Evolutionary conservation across 345 rosid species (phyloP).

Genomic region (Sisymbrium altissimum): DNA sequence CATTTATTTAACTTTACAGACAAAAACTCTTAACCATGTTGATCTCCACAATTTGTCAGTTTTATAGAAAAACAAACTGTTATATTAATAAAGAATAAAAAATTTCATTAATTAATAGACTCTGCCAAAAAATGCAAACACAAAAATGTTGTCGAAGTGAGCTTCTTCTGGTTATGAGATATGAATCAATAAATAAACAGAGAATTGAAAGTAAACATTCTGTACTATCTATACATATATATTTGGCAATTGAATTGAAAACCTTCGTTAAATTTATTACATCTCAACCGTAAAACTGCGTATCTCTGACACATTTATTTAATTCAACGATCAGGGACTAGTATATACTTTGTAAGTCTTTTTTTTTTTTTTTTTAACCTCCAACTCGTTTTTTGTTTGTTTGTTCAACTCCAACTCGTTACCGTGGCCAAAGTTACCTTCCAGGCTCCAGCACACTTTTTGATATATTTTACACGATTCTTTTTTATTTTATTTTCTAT

Average conservation of each 20-base stretch:
- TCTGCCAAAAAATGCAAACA: slow-evolving; percentile 5
- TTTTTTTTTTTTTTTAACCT: neutral
- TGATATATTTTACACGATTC: no score
- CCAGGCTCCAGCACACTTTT: no score
- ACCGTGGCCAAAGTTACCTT: no score
- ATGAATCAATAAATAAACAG: slow-evolving; percentile 1
- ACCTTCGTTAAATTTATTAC: slow-evolving; percentile 3
- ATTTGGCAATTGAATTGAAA: no score
- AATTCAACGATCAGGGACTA: slow-evolving; percentile 9
- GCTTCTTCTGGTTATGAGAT: slow-evolving; percentile 14
- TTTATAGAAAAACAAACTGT: neutral
- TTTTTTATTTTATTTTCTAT: no score
- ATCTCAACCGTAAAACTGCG: slow-evolving; percentile 10
- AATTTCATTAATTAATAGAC: neutral
- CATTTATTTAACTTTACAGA: neutral
- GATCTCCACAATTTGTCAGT: no score
- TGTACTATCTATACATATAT: neutral
- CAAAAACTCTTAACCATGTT: no score
- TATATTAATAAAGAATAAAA: neutral
- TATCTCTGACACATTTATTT: slow-evolving; percentile 13
- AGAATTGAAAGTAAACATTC: neutral
- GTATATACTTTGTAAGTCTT: neutral
- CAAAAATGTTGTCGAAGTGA: neutral
- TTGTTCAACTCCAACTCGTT: no score
- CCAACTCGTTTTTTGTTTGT: neutral